Evolutionary conservation across 169 alveolate genomes (phyloP).

Genomic region (Besnoitia besnoiti): DNA sequence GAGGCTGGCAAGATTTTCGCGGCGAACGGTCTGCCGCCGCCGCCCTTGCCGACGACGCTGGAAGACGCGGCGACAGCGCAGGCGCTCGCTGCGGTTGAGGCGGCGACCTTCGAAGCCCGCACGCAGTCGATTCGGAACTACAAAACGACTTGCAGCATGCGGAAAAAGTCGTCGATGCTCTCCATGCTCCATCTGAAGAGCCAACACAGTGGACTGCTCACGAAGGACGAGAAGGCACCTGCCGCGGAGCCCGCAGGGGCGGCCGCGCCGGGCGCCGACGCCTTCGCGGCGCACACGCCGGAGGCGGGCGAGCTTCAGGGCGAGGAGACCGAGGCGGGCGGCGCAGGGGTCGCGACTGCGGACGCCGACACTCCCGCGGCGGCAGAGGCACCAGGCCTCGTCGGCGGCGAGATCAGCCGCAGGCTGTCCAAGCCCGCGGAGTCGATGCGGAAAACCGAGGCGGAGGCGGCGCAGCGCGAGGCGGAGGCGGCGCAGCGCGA

Average conservation of each 20-base stretch:
- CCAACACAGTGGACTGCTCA: too few species aligned
- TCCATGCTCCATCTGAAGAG: neutral
- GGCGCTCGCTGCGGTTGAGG: conserved; percentile 19
- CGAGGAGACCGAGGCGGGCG: neutral
- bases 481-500: neutral
- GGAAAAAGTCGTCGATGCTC: neutral
- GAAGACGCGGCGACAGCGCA: neutral
- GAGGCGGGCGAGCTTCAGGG: neutral
- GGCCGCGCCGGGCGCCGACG: neutral
- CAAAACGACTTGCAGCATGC: neutral
- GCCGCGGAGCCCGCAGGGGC: neutral
- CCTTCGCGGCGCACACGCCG: neutral
- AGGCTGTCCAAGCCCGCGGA: conserved; percentile 29
- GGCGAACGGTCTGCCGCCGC: conserved; percentile 29
- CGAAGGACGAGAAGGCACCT: neutral
- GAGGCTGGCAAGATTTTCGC: conserved; percentile 42
- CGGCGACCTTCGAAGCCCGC: neutral
- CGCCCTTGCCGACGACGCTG: conserved; percentile 7
- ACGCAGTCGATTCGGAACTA: neutral
- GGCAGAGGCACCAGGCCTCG: conserved; percentile 34
- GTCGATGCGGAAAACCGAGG: neutral
- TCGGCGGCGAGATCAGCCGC: neutral
- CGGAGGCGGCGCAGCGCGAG: neutral
- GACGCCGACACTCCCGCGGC: neutral
- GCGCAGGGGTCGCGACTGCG: neutral